Percentiles rank a stretch among this genome's conserved stretches.
Conservation (phyloP, 495 filamentous ascomycete species). For the Talaromyces liani region DNA sequence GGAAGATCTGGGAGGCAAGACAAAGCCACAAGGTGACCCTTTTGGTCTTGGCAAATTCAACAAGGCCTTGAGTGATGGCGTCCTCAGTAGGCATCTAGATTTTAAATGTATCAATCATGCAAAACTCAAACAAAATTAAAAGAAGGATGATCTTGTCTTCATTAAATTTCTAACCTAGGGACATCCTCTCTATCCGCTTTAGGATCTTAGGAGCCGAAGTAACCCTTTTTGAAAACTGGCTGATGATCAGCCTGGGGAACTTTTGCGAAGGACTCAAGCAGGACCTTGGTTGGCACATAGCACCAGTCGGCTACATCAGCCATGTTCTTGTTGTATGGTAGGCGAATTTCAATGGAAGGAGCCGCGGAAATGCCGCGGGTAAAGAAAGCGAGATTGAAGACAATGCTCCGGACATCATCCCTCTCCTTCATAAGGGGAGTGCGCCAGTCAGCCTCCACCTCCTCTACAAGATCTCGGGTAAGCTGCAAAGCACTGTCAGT, state of each 20-base stretch:
- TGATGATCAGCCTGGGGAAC: conserved; percentile 19
- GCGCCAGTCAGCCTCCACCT: conserved; percentile 15
- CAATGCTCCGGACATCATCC: conserved; percentile 15
- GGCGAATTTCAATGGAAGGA: conserved; percentile 21
- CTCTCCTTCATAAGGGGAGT: conserved; percentile 7
- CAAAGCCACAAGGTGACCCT: conserved; percentile 21
- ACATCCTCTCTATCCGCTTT: conserved; percentile 24
- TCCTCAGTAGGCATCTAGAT: conserved; percentile 19
- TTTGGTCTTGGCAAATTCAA: conserved; percentile 20
- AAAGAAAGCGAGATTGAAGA: conserved; percentile 12
- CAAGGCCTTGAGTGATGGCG: conserved; percentile 22
- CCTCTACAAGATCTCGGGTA: conserved; percentile 17
- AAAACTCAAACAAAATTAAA: conserved; percentile 24
- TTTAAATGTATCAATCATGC: conserved; percentile 18
- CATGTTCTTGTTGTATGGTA: conserved; percentile 25
- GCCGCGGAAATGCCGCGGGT: conserved; percentile 12
- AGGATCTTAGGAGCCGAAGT: conserved; percentile 23
- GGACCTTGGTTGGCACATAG: conserved; percentile 17
- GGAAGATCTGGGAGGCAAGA: conserved; percentile 24
- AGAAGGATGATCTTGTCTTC: conserved; percentile 26
- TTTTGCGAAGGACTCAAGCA: conserved; percentile 20
- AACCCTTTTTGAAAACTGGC: conserved; percentile 23
- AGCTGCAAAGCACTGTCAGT: conserved; percentile 25
- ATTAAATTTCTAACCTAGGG: conserved; percentile 20
- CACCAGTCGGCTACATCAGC: conserved; percentile 23